Conservation (phyloP, 108 stramenopile genomes). For the Nitzschia sp. region DNA sequence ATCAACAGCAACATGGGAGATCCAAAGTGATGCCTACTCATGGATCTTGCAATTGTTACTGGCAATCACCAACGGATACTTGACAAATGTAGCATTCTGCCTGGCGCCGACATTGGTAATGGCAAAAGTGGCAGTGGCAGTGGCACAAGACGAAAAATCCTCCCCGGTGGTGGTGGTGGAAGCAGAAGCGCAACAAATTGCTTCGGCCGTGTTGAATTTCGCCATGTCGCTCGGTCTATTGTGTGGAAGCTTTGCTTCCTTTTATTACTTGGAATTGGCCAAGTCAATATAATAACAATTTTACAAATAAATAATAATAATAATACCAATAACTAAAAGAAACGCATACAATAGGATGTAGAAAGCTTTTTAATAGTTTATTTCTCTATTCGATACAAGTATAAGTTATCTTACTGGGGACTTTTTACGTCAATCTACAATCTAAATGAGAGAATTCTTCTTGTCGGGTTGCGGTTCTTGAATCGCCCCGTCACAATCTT, state of each 20-base stretch:
- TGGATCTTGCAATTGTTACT: constrained; percentile 34
- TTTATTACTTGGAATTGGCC: constrained; percentile 23
- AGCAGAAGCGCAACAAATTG: constrained; percentile 26
- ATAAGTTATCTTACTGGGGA: too few relatives aligned
- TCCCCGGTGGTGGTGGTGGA: constrained; percentile 20
- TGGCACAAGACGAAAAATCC: too few relatives aligned
- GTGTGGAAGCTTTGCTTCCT: constrained; percentile 42
- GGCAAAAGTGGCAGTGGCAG: constrained; percentile 1
- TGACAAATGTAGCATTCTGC: constrained; percentile 38
- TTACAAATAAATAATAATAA: too few relatives aligned
- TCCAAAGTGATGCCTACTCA: constrained; percentile 37
- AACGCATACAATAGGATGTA: too few relatives aligned
- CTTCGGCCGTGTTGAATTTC: constrained; percentile 47
- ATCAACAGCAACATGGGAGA: not conserved
- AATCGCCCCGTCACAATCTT: constrained; percentile 52
- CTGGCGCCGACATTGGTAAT: constrained; percentile 25
- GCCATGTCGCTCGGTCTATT: constrained; percentile 39
- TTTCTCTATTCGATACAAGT: too few relatives aligned
- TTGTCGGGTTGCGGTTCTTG: constrained; percentile 36
- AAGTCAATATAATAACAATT: too few relatives aligned
- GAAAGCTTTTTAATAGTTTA: too few relatives aligned
- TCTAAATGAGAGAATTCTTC: constrained; percentile 60
- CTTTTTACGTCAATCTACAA: too few relatives aligned
- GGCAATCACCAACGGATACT: constrained; percentile 47
- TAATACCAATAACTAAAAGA: too few relatives aligned